phyloP scores from a whole-genome alignment of 2,329 filamentous ascomycete genomes.

The Gremmenia infestans region DNA sequence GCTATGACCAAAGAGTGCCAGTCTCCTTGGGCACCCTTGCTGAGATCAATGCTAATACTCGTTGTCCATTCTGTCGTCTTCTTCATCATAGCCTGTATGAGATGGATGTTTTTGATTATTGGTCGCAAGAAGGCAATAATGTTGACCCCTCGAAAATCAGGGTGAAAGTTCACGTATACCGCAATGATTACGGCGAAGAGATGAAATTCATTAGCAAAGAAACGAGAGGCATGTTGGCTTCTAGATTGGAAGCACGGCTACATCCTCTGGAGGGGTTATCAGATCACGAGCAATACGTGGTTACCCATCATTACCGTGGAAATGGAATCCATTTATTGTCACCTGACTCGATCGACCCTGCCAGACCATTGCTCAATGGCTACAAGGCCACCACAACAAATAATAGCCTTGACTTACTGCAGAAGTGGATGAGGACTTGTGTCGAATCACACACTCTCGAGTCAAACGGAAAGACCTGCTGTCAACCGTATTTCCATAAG shows the following conservation, averaged over 20 bases:
- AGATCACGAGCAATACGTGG: background rate
- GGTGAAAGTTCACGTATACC: background rate
- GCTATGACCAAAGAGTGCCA: background rate
- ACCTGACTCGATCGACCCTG: conserved; percentile 1
- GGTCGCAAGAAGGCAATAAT: background rate
- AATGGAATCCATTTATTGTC: conserved; percentile 1
- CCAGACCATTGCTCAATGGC: background rate
- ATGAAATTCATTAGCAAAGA: background rate
- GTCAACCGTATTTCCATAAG: background rate
- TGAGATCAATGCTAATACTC: background rate
- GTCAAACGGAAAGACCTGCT: background rate
- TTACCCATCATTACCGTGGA: background rate
- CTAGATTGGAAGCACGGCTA: background rate
- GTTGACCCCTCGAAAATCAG: background rate
- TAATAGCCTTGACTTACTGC: background rate
- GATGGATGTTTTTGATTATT: background rate
- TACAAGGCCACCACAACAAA: background rate
- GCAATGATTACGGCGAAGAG: background rate
- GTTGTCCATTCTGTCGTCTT: conserved; percentile 2
- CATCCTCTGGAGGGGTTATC: background rate
- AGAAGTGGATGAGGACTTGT: conserved; percentile 1
- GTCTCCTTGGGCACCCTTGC: background rate
- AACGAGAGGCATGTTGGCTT: background rate
- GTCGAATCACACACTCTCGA: background rate
- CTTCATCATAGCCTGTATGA: background rate